phyloP scores from a whole-genome alignment of 352 stramenopile species.

The Phytophthora palmivora region DNA sequence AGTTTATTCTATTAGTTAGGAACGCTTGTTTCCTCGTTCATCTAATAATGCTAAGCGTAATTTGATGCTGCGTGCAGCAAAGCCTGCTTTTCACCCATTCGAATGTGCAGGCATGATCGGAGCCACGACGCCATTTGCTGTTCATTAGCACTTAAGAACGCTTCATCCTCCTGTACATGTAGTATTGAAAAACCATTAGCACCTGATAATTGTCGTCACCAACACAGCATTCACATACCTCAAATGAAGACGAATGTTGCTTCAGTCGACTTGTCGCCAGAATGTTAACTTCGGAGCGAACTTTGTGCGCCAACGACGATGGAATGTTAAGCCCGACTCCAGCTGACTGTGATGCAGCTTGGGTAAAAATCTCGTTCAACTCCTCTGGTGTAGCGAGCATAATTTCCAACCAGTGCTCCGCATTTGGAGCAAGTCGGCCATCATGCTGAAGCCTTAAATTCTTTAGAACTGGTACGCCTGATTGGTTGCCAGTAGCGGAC shows the following conservation, averaged over 20 bases:
- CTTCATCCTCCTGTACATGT: conserved; percentile 56
- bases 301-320: conserved; percentile 33
- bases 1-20: conserved; percentile 37
- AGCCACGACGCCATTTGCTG: conserved; percentile 69
- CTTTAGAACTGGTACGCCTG: conserved; percentile 29
- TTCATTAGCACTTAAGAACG: conserved; percentile 52
- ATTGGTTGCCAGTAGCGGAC: conserved; percentile 21
- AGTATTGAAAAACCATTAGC: conserved; percentile 4
- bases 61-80: conserved; percentile 26
- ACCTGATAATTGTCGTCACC: neutral
- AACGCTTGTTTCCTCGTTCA: neutral
- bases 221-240: conserved; percentile 34
- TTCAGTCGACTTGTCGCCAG: conserved; percentile 29
- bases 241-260: conserved; percentile 35
- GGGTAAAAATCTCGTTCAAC: conserved; percentile 49
- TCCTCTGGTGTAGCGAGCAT: conserved; percentile 54
- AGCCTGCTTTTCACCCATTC: conserved; percentile 73
- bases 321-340: conserved; percentile 39
- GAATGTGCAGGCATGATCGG: conserved; percentile 67
- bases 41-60: conserved; percentile 12
- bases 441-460: conserved; percentile 42
- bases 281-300: conserved; percentile 26
- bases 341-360: conserved; percentile 19
- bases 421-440: conserved; percentile 42
- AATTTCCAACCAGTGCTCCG: conserved; percentile 64